Evolutionary conservation across 75 land plant species (phyloP), one percentile per base, ranked within the genome.

Genomic region (Sequoia sempervirens): DNA sequence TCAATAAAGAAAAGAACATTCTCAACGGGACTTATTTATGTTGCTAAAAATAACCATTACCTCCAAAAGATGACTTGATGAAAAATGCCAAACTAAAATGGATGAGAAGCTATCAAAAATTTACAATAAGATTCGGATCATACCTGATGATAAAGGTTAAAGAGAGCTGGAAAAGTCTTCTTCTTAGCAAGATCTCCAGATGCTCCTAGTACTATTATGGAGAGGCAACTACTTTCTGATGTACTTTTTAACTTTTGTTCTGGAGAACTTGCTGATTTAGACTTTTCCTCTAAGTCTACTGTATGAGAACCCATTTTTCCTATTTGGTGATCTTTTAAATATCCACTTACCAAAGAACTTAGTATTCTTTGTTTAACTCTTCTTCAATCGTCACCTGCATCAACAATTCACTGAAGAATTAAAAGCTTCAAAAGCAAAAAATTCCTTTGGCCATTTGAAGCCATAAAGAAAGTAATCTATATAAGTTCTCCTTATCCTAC

Each of bases 111-210:
- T 75, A 75, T 75, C 23, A 37, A 5, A 75, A 75, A 1, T 6
- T 10, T n/a, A 30, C 3, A 10, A 17, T 43, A 83, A 26, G 23
- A 34, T 40, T 9, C 5, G 12, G 30, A 82, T 20, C 78, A 23
- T 66, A 95, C 96, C 92, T 95, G 96, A 5, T 84, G 82, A 40
- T 75, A 95, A 20, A 95, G 93, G 82, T 96, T 86, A 88, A 91
- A 96, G 17, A 96, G 88, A 2, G 98, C 98, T 14, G 98, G 98
- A 85, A 94, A 96, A 32, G 98, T 96, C 84, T 96, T 96, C 87
- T 96, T 96, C 91, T 96, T 96, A 76, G 98, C 98, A 78, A 96
- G 96, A 85, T 96, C 98, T 80, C 98, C 98, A 32, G 98, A 96
- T 84, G 98, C 98, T 80, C 98, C 98, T 70, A 96, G 94, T 15